These are phyloP conservation scores for Coffea eugenioides DNA, from an alignment of 257 asterid genomes.

Conservation along the genomic window DNA sequence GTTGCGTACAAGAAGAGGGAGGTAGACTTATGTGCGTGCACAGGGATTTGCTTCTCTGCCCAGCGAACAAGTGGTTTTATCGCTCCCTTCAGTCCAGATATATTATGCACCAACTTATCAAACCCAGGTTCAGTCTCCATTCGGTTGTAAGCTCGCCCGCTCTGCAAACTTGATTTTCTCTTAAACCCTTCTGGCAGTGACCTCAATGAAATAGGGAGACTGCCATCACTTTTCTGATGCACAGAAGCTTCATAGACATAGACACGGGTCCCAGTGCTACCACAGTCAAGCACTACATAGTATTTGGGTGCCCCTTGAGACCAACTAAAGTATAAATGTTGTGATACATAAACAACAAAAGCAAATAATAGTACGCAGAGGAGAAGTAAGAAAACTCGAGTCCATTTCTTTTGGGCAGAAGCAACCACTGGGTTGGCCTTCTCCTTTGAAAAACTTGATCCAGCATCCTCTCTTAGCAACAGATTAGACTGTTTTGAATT, in stretches of 20 bases:
- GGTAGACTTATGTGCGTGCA: slow-evolving; percentile 63
- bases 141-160: slow-evolving; percentile 89
- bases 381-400: slow-evolving; percentile 47
- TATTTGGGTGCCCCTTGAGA: slow-evolving; percentile 56
- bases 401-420: slow-evolving; percentile 56
- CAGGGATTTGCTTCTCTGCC: slow-evolving; percentile 95
- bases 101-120: slow-evolving; percentile 83
- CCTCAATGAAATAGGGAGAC: slow-evolving; percentile 66
- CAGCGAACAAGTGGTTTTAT: slow-evolving; percentile 76
- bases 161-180: slow-evolving; percentile 52
- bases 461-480: slow-evolving; percentile 46
- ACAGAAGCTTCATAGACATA: slow-evolving; percentile 76
- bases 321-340: slow-evolving; percentile 57
- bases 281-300: slow-evolving; percentile 91
- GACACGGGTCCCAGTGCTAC: slow-evolving; percentile 98
- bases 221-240: slow-evolving; percentile 48
- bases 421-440: slow-evolving; percentile 39
- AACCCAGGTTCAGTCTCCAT: slow-evolving; percentile 99
- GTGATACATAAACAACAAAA: slow-evolving; percentile 45
- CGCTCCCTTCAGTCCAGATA: slow-evolving; percentile 62
- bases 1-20: slow-evolving; percentile 90
- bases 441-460: slow-evolving; percentile 84
- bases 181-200: slow-evolving; percentile 77
- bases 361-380: slow-evolving; percentile 57
- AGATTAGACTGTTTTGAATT: slow-evolving; percentile 34